Percentiles rank a stretch among this genome's conserved stretches.
phyloP scores from a whole-genome alignment of 2,329 filamentous ascomycete species.

The Neurospora sp. region DNA sequence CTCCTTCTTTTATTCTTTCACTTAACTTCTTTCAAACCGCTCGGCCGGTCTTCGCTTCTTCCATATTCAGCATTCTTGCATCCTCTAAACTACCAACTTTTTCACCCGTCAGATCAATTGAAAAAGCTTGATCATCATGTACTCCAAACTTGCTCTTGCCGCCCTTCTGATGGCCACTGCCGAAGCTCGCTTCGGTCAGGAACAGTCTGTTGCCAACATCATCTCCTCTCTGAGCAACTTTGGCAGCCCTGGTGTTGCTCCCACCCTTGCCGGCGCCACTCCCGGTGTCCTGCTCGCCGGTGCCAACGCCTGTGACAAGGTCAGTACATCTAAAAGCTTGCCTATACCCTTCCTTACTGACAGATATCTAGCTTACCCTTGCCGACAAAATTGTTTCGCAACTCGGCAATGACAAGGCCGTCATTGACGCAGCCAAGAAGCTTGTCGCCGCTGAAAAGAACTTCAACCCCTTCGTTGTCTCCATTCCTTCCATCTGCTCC shows the following conservation, averaged over 20 bases:
- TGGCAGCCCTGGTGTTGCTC: conserved; percentile 49
- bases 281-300: conserved; percentile 53
- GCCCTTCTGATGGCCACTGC: conserved; percentile 29
- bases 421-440: conserved; percentile 50
- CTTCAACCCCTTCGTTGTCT: conserved; percentile 57
- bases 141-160: conserved; percentile 14
- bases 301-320: conserved; percentile 56
- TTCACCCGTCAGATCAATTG: not conserved
- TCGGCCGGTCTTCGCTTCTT: conserved; percentile 15
- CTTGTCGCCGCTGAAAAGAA: conserved; percentile 62
- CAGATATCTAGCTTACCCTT: conserved; percentile 38
- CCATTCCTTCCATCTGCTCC: conserved; percentile 52
- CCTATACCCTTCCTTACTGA: conserved; percentile 12
- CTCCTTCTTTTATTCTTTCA: conserved; percentile 12
- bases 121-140: conserved; percentile 14
- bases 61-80: conserved; percentile 8
- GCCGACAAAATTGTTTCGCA: conserved; percentile 54
- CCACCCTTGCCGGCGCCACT: conserved; percentile 52
- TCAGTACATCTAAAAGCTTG: conserved; percentile 16
- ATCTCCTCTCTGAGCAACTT: conserved; percentile 43
- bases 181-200: conserved; percentile 52
- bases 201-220: conserved; percentile 46
- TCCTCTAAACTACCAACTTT: conserved; percentile 5
- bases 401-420: conserved; percentile 49
- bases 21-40: conserved; percentile 11